Base-by-base conservation (phyloP, 2,329 filamentous ascomycete species). In the Penicillium sp. region DNA sequence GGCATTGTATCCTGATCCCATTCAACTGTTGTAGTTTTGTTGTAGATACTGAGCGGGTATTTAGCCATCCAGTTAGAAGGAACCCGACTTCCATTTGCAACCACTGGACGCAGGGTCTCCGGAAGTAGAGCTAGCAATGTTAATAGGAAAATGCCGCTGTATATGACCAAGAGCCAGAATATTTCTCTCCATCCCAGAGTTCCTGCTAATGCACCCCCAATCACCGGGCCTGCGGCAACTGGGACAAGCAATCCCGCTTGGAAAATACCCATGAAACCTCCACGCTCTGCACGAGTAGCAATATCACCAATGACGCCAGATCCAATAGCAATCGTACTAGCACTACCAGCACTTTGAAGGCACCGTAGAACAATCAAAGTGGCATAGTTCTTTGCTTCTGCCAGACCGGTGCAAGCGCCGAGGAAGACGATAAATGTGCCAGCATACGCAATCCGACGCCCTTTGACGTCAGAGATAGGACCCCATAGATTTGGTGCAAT, bases 111-210 rank as follows among this genome's bases (percentile, higher is more conserved):
- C 14, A 75, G 58, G 1, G 78, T 80, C 60, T 79, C 77, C 0
- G 78, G 77, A 0, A 80, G 53, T 1, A 75, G 24, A 2, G 76
- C 21, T 16, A 70, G 52, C 1, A 78, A 48, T 0, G 73, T 9
- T 5, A 72, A 10, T 6, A 78, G 56, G 48, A 74, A 75, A 2
- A 67, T 59, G 1, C 67, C 72, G 9, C 68, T 65, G 48, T 72
- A 76, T 26, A 78, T 75, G 1, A 69, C 54, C 45, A 81, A 62
- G 50, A 79, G 76, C 77, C 76, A 79, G 52, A 80, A 81, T 9
- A 80, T 73, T 0, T 69, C 62, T 53, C 66, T 68, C 77, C 78
- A 80, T 1, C 77, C 77, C 9, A 78, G 52, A 0, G 64, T 61
- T 2, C 65, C 69, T 5, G 73, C 66, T 3, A 80, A 59, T 0